A percentile compares a stretch with the other conserved stretches of the same genome.
Conservation (phyloP, 306 rosid genomes). For the Malus sylvestris region DNA sequence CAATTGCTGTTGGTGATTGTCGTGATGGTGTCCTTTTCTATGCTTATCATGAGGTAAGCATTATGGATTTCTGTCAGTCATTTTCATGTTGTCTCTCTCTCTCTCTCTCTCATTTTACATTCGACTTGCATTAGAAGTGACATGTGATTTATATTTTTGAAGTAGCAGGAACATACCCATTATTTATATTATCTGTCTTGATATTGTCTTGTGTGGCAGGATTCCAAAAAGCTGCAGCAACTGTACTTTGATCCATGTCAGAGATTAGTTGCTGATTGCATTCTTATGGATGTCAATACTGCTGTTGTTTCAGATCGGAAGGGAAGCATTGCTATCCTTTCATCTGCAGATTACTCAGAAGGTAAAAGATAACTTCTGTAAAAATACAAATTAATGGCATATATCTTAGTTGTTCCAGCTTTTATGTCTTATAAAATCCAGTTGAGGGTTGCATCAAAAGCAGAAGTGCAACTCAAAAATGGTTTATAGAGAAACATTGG, state of each 20-base stretch:
- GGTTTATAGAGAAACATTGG: background rate
- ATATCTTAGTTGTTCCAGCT: background rate
- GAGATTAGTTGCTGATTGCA: slow-evolving; percentile 91
- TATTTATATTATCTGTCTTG: slow-evolving; percentile 17
- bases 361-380: slow-evolving; percentile 34
- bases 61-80: slow-evolving; percentile 14
- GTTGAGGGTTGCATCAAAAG: background rate
- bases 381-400: background rate
- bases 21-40: slow-evolving; percentile 88
- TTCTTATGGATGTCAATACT: slow-evolving; percentile 70
- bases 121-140: background rate
- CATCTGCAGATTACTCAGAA: slow-evolving; percentile 65
- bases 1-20: slow-evolving; percentile 92
- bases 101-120: background rate
- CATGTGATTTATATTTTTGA: background rate
- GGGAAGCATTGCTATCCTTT: slow-evolving; percentile 83
- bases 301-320: slow-evolving; percentile 94
- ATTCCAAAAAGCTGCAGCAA: slow-evolving; percentile 65
- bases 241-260: slow-evolving; percentile 70
- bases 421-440: background rate
- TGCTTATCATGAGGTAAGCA: slow-evolving; percentile 68
- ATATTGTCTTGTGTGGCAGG: slow-evolving; percentile 46
- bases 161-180: background rate
- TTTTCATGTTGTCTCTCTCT: slow-evolving; percentile 3
- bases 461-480: background rate